Conservation (phyloP, 2,329 filamentous ascomycete species). For the Polytolypa hystricis region DNA sequence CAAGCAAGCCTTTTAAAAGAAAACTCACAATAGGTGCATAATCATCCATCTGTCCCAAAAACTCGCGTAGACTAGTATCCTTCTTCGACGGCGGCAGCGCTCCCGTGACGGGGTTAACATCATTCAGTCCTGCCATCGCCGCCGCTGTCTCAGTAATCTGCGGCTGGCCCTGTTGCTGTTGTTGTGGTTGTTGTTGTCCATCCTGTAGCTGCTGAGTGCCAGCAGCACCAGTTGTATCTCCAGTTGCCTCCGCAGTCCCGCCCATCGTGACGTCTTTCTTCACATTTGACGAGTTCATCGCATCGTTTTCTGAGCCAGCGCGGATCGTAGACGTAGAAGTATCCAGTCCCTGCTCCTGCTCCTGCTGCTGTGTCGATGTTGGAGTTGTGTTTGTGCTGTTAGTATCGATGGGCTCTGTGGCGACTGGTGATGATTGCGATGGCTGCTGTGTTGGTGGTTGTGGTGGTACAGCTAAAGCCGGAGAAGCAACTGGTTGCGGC, state of each 20-base stretch:
- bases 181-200: not conserved
- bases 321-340: slow-evolving; percentile 3
- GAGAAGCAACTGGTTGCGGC: too few relatives aligned
- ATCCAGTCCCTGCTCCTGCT: too few relatives aligned
- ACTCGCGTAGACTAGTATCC: slow-evolving; percentile 84
- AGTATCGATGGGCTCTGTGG: slow-evolving; percentile 5
- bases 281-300: slow-evolving; percentile 3
- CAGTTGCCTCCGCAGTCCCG: slow-evolving; percentile 10
- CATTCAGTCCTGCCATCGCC: slow-evolving; percentile 19
- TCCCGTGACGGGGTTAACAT: slow-evolving; percentile 15
- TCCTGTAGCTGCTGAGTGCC: not conserved
- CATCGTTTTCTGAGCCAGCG: slow-evolving; percentile 2
- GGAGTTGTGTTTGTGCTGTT: slow-evolving; percentile 6
- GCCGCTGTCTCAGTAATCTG: slow-evolving; percentile 9
- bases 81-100: slow-evolving; percentile 60
- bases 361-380: not conserved
- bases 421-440: not conserved
- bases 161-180: not conserved
- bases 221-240: not conserved
- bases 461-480: too few relatives aligned
- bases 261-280: slow-evolving; percentile 12
- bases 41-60: slow-evolving; percentile 93
- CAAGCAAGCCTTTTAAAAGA: slow-evolving; percentile 2
- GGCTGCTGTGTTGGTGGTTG: not conserved
- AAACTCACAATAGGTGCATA: slow-evolving; percentile 82